Evolutionary conservation across 2,329 filamentous ascomycete genomes (phyloP), one percentile per base, ranked within the genome.

Genomic region (Neospermospora avenae): DNA sequence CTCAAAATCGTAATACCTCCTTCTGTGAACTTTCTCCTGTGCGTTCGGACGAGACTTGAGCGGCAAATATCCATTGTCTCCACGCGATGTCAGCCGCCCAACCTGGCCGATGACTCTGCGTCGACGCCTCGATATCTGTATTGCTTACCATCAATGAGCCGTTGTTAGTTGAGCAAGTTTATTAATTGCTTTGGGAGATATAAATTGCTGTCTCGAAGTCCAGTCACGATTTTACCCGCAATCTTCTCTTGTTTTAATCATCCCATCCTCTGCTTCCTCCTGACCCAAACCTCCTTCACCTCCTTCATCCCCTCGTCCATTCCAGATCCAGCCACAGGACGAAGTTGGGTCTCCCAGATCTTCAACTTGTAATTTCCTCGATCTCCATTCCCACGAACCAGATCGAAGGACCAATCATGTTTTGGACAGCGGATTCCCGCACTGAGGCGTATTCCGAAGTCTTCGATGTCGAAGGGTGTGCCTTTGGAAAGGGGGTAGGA

Each of bases 331-430:
- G 16, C 25, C 49, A 55, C 28, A 20, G 55, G 68, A 46, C 84
- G 77, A 10, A 85, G 55, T 61, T 89, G 78, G 0, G 87, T 79
- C 64, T 89, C 86, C 85, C 86, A 89, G 0, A 86, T 73, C 22
- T 79, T 79, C 10, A 90, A 74, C 61, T 75, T 80, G 68, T 90
- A 90, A 48, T 74, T 81, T 0, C 81, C 85, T 0, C 85, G 80
- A 69, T 90, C 87, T 0, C 79, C 79, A 66, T 77, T 76, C 0
- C 87, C 87, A 0, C 86, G 83, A 55, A 84, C 82, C 2, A 90
- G 67, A 69, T 90, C 87, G 71, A 90, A 90, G 0, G 85, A 86
- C 87, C 87, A 90, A 4, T 78, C 83, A 63, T 90, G 87, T 63
- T 88, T 88, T 0, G 86, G 85, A 70, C 87, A 90, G 0, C 79